These are phyloP conservation scores for Fraxinus quadrangulata DNA, from an alignment of 257 asterid genomes.

Conservation along the genomic window DNA sequence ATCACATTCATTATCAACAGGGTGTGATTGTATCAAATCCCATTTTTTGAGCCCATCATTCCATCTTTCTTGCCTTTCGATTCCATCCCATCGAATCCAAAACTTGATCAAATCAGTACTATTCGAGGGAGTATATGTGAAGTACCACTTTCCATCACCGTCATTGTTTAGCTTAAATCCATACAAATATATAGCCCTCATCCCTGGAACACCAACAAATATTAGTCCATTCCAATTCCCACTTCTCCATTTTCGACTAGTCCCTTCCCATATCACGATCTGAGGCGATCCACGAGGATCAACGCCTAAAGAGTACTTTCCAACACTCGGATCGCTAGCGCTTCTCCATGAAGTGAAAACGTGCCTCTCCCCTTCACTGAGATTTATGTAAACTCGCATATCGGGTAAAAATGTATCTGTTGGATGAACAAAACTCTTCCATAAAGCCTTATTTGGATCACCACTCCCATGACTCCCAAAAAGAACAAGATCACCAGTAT, in stretches of 20 bases:
- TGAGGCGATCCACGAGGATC: constrained; percentile 77
- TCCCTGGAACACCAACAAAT: constrained; percentile 52
- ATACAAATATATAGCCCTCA: constrained; percentile 30
- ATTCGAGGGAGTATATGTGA: constrained; percentile 39
- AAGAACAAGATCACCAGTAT: constrained; percentile 53
- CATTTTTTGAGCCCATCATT: constrained; percentile 30
- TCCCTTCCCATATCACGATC: constrained; percentile 72
- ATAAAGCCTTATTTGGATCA: constrained; percentile 9
- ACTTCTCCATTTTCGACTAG: constrained; percentile 66
- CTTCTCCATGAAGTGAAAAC: constrained; percentile 61
- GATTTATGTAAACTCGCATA: constrained; percentile 45
- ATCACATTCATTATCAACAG: constrained; percentile 47
- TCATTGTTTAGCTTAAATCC: constrained; percentile 52
- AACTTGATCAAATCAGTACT: constrained; percentile 42
- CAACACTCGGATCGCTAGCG: constrained; percentile 60
- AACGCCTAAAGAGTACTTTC: constrained; percentile 61
- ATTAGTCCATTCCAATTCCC: constrained; percentile 61
- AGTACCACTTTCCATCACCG: constrained; percentile 26
- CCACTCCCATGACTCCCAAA: background rate
- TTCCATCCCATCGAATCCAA: constrained; percentile 47
- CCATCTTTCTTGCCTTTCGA: constrained; percentile 54
- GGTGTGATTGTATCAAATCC: constrained; percentile 48
- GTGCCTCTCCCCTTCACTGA: constrained; percentile 31
- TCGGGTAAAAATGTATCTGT: constrained; percentile 66
- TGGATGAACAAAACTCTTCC: constrained; percentile 64